Conservation (phyloP, 2,329 filamentous ascomycete genomes). For the Alternaria brassicicola region DNA sequence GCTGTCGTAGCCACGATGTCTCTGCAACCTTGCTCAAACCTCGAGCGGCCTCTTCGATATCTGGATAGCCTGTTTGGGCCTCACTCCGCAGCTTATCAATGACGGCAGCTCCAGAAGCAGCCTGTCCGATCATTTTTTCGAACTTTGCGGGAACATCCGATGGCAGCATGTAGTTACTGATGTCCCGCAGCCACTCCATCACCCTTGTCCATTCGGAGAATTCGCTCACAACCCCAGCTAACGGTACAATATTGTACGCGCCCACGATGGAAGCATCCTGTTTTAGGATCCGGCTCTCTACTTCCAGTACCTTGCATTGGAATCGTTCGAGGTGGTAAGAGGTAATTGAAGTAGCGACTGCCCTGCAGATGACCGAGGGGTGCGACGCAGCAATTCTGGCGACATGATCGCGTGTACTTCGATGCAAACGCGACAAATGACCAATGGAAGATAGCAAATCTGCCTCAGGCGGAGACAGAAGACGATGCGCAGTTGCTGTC, state of each 20-base stretch:
- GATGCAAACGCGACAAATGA: slow-evolving; percentile 78
- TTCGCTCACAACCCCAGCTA: slow-evolving; percentile 81
- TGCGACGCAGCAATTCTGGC: slow-evolving; percentile 72
- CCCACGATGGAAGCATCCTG: slow-evolving; percentile 82
- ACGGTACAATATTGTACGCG: slow-evolving; percentile 89
- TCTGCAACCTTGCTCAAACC: slow-evolving; percentile 80
- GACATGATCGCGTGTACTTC: slow-evolving; percentile 71
- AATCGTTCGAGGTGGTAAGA: slow-evolving; percentile 79
- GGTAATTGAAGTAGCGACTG: slow-evolving; percentile 79
- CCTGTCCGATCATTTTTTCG: slow-evolving; percentile 18
- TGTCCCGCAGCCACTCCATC: slow-evolving; percentile 83
- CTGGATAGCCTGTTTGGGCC: slow-evolving; percentile 84
- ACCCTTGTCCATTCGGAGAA: slow-evolving; percentile 86
- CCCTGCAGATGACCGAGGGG: slow-evolving; percentile 81
- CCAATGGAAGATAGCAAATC: slow-evolving; percentile 79
- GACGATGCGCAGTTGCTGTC: slow-evolving; percentile 48
- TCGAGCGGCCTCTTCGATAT: slow-evolving; percentile 78
- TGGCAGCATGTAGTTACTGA: slow-evolving; percentile 71
- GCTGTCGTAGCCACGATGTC: slow-evolving; percentile 87
- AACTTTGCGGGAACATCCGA: slow-evolving; percentile 24
- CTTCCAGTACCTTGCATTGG: slow-evolving; percentile 80
- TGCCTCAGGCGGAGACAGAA: slow-evolving; percentile 77
- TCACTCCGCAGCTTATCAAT: slow-evolving; percentile 79
- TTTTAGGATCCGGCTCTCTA: slow-evolving; percentile 78
- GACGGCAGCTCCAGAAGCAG: slow-evolving; percentile 71